A percentile compares a stretch with the other conserved stretches of the same genome.
Evolutionary conservation across 257 asterid species (phyloP).

Genomic region (Ajuga chamaepitys): DNA sequence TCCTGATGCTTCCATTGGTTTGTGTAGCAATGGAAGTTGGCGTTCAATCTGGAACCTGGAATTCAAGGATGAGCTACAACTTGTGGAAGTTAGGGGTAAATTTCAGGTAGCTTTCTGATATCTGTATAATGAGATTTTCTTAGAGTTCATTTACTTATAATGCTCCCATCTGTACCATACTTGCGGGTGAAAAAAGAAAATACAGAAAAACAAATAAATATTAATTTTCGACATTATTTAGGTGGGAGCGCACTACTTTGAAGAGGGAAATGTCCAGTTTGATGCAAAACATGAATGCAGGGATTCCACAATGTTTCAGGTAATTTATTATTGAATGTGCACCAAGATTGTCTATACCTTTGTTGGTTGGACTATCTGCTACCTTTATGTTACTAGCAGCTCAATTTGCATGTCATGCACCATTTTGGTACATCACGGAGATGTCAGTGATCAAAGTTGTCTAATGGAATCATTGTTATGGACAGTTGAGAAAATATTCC

Average conservation of each 20-base stretch:
- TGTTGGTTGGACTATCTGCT: slow-evolving; percentile 9
- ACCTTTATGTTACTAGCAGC: slow-evolving; percentile 1
- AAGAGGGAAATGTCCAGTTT: slow-evolving; percentile 98
- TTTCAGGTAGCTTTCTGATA: slow-evolving; percentile 51
- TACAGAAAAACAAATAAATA: not conserved
- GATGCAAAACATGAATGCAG: slow-evolving; percentile 78
- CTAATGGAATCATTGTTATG: not conserved
- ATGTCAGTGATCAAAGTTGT: not conserved
- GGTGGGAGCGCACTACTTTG: slow-evolving; percentile 98
- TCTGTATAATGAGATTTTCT: slow-evolving; percentile 2
- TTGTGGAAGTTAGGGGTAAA: slow-evolving; percentile 72
- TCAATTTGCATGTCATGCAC: not conserved
- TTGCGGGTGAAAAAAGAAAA: not conserved
- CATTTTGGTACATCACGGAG: slow-evolving; percentile 3
- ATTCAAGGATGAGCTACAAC: slow-evolving; percentile 71
- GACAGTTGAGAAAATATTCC: not conserved
- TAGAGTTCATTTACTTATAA: not conserved
- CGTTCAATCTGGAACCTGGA: slow-evolving; percentile 70
- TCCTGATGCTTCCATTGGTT: slow-evolving; percentile 19
- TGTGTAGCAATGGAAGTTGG: slow-evolving; percentile 90
- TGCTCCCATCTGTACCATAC: not conserved
- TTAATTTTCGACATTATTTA: slow-evolving; percentile 22
- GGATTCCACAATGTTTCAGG: slow-evolving; percentile 87
- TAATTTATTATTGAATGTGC: slow-evolving; percentile 19
- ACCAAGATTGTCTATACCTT: slow-evolving; percentile 8